Evolutionary conservation across 2,329 filamentous ascomycete species (phyloP), one percentile per base, ranked within the genome.

Genomic region (Apiospora koreana): DNA sequence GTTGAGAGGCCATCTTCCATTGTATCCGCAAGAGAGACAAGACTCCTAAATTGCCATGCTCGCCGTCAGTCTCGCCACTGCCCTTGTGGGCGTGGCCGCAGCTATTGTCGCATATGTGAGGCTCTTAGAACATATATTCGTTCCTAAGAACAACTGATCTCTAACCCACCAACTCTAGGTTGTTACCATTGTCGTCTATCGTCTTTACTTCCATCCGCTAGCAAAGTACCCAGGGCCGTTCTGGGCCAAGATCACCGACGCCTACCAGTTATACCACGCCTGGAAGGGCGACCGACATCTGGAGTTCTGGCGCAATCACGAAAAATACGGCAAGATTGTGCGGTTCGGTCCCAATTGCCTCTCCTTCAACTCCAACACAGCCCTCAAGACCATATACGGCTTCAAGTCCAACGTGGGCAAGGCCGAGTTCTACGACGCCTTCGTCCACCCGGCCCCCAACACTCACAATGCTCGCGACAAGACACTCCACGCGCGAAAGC

Each of bases 341-440:
- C 92, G 94, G 38, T 93, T 92, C 74, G 92, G 92, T 0, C 94
- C 94, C 62, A 94, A 94, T 80, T 89, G 88, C 71, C 83, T 97
- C 54, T 93, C 91, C 0, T 89, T 97, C 83, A 95, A 96, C 84
- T 91, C 89, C 69, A 87, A 87, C 72, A 86, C 87, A 9, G 91
- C 92, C 0, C 83, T 93, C 70, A 89, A 89, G 78, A 86, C 89
- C 23, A 91, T 92, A 72, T 91, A 92, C 80, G 88, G 89, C 73
- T 89, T 90, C 82, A 84, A 84, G 66, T 80, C 87, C 78, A 91
- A 91, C 71, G 88, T 91, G 41, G 83, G 86, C 80, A 93, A 94
- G 81, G 86, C 91, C 50, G 86, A 90, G 74, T 93, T 93, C 82
- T 94, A 94, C 82, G 87, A 92, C 73, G 90, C 90, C 50, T 93